Base-by-base conservation (phyloP, 352 stramenopile genomes). In the Lagenidium giganteum region DNA sequence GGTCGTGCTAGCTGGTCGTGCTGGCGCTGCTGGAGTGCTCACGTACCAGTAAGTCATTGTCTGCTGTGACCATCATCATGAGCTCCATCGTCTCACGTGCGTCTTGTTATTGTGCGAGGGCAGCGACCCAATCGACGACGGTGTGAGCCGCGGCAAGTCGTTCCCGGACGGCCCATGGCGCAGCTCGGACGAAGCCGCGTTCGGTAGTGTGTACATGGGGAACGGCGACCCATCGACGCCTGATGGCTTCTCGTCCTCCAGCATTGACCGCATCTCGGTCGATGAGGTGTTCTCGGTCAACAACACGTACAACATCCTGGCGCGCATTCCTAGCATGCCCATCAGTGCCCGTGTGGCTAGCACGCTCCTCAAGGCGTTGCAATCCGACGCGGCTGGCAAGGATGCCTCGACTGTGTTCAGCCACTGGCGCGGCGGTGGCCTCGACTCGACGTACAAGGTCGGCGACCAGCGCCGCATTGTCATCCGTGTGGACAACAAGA, bases 231-330 rank as follows among this genome's bases (percentile, higher is more conserved):
- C 81, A 26, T 87, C 79, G 21, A 84, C 81, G 16, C 75, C 77
- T 1, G 73, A 90, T 42, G 70, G 77, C 1, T 82, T 85, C 41
- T 90, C 75, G 7, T 52, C 54, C 9, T 60, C 61, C 7, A 59
- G 51, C 5, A 60, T 77, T 1, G 79, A 91, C 38, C 78, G 81
- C 27, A 72, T 90, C 51, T 72, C 73, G 1, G 65, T 83, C 4
- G 77, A 93, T 23, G 70, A 89, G 24, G 61, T 93, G 21, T 93
- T 87, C 46, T 89, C 75, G 9, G 47, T 47, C 18, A 78, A 83
- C 62, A 93, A 93, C 68, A 89, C 77, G 16, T 87, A 84, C 61
- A 87, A 87, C 58, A 66, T 88, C 44, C 48, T 93, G 12, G 73
- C 80, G n/a, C 49, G 57, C 9, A 64, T 93, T 57, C 54, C 79